A percentile compares a stretch with the other conserved stretches of the same genome.
phyloP scores from a whole-genome alignment of 1,284 basidiomycete species.

The Naganishia albida region DNA sequence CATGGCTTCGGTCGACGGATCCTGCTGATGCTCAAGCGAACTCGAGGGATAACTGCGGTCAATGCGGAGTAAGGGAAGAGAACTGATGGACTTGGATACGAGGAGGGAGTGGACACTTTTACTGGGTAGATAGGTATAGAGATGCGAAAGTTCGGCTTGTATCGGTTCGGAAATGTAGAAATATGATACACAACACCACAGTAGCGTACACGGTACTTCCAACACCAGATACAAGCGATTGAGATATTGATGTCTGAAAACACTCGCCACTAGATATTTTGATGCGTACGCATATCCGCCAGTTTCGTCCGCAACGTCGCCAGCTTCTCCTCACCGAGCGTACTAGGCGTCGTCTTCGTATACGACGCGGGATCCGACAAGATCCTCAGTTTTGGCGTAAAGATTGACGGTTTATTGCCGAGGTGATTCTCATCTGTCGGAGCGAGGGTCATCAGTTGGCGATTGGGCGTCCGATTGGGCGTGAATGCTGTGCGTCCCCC shows the following conservation, averaged over 20 bases:
- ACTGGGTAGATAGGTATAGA: too few relatives aligned
- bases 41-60: too few relatives aligned
- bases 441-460: conserved; percentile 3
- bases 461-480: conserved; percentile 21
- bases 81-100: too few relatives aligned
- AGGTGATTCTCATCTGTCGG: conserved; percentile 21
- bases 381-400: conserved; percentile 27
- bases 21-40: too few relatives aligned
- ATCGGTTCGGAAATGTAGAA: background rate
- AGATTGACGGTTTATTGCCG: conserved; percentile 14
- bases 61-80: too few relatives aligned
- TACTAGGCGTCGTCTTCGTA: conserved; percentile 13
- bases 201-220: background rate
- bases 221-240: background rate
- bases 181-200: background rate
- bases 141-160: too few relatives aligned
- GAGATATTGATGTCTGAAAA: too few relatives aligned
- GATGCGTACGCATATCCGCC: conserved; percentile 22
- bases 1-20: too few relatives aligned
- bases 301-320: conserved; percentile 24
- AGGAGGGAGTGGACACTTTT: too few relatives aligned
- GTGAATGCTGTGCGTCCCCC: conserved; percentile 26
- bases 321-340: conserved; percentile 20
- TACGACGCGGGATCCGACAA: conserved; percentile 19
- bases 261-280: conserved; percentile 5